Evolutionary conservation across 192 early-diverging fungal genomes (phyloP), one percentile per base, ranked within the genome.

Genomic region (Helicostylum pulchrum): DNA sequence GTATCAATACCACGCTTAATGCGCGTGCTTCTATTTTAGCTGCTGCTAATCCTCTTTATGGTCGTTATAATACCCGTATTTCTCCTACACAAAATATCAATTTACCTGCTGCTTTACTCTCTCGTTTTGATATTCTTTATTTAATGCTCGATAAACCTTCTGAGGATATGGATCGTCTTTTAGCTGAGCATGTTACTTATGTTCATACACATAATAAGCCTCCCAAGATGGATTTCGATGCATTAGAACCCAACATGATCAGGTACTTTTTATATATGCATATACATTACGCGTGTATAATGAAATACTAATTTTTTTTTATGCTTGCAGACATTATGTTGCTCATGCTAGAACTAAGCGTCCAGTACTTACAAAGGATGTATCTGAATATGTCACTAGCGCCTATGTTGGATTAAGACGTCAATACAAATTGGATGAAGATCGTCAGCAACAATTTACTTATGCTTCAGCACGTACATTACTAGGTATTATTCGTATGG

Each of bases 61-160:
- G 94, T 36, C 90, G 95, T 49, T 97, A 99, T 80, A 95, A 97
- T 78, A 86, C 87, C 51, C 85, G 85, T 55, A 80, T 92, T 65
- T 91, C 88, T 30, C 90, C 95, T 21, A 88, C 90, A 34, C 90
- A 97, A 64, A 99, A 99, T 76, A 97, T 99, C 80, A 97, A 97
- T 66, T 82, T 99, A 52, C 95, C 95, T 2, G 92, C 94, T 7
- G 94, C 97, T 32, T 80, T 99, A 51, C 78, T 99, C 21, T 92
- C 89, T 20, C 90, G 97, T 70, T 99, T 99, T 67, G 97, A 99
- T 73, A 78, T 99, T 64, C 78, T 96, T 8, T 96, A 92, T 70
- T 77, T 99, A 64, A 84, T 99, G 17, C 75, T 99, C 44, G 95
- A 98, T 75, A 87, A 89, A 53, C 87, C 92, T 31, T 88, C 95